Evolutionary conservation across 768 basidiomycete genomes (phyloP), one percentile per base, ranked within the genome.

Genomic region (Russula emetica): DNA sequence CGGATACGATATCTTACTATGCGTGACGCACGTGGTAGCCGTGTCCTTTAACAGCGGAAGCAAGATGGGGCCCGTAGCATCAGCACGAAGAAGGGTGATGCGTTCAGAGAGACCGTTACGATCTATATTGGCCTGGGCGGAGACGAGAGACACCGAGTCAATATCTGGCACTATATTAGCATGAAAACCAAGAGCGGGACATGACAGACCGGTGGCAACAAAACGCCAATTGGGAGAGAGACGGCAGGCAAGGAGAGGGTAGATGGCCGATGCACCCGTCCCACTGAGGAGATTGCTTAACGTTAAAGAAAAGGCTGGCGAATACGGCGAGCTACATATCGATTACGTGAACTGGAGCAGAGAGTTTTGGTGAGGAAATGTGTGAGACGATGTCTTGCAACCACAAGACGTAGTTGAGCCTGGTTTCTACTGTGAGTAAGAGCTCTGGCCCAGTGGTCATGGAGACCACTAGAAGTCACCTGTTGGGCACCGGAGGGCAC

Each of bases 241-340:
- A 2, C 77, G 76, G 67, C 86, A 87, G 0, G 79, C 83, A 0
- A 98, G 78, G 1, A 98, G 77, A 0, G 95, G 88, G 68, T 97
- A 98, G 60, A 98, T 92, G 0, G 85, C 89, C 0, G 91, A 91
- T 8, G 94, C 87, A 0, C 96, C 96, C 9, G 94, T 96, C 24
- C 96, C 96, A 44, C 93, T 92, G 38, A 10, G 40, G n/a, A 52
- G 40, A 38, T 16, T 11, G 20, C 22, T 40, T 22, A 38, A 38
- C 1, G 9, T 40, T 26, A n/a, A 57, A 8, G 16, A 20, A 5
- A 58, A 8, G 20, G 45, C 24, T 47, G 40, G 47, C 16, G 8
- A 7, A 55, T 26, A 55, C 85, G 22, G 18, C 32, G 14, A 34
- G n/a, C 57, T 71, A 94, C 94, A 95, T 82, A 69, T 95, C 92